These are phyloP conservation scores for Solanum gracilifrons DNA, from an alignment of 257 asterid species.

Conservation along the genomic window DNA sequence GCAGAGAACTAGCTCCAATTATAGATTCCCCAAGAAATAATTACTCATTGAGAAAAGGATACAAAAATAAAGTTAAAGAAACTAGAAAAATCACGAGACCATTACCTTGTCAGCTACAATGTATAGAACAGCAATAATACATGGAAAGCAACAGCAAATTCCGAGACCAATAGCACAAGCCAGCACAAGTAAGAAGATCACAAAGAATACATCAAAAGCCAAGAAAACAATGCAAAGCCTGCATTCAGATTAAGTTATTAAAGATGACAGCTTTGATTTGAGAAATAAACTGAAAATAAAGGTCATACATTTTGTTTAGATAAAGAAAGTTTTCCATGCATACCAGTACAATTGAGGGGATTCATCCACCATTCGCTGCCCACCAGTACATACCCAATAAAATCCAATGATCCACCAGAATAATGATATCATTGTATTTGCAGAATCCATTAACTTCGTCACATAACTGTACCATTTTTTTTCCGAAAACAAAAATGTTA, in stretches of 20 bases:
- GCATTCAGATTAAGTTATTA: neutral
- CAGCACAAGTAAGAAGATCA: neutral
- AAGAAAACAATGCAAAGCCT: conserved; percentile 3
- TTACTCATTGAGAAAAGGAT: neutral
- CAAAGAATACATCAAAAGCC: conserved; percentile 3
- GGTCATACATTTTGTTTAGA: neutral
- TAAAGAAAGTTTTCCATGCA: neutral
- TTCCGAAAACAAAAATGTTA: neutral
- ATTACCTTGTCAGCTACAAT: neutral
- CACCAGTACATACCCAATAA: conserved; percentile 11
- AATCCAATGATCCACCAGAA: conserved; percentile 14
- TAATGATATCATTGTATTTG: conserved; percentile 6
- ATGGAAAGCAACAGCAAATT: conserved; percentile 1
- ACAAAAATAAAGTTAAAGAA: neutral
- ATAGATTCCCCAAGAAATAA: neutral
- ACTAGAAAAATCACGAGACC: neutral
- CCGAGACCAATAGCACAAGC: neutral
- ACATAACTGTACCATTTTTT: neutral
- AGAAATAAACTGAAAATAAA: neutral
- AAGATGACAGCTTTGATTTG: neutral
- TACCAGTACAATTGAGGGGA: conserved; percentile 10
- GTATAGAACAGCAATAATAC: neutral
- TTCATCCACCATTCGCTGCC: conserved; percentile 1
- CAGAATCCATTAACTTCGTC: conserved; percentile 1
- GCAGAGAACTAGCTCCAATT: neutral